Conservation (phyloP, 2,329 filamentous ascomycete species). For the Zymoseptoria ardabiliae region DNA sequence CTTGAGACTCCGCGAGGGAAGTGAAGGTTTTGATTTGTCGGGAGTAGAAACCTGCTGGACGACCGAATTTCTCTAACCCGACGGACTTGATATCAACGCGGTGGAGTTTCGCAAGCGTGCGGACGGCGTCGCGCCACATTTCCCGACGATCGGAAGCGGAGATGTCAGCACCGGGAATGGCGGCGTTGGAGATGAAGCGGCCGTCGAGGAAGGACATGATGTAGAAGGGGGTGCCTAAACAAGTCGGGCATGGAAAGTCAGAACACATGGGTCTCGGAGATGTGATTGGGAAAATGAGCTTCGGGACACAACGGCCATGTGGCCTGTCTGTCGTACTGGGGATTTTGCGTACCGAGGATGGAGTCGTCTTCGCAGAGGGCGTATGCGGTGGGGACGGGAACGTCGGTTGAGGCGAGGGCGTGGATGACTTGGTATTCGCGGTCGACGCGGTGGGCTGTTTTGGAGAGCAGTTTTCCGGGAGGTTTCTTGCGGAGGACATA, state of each 20-base stretch:
- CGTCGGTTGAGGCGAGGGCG: slow-evolving; percentile 69
- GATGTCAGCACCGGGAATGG: slow-evolving; percentile 58
- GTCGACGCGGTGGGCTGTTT: slow-evolving; percentile 93
- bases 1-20: slow-evolving; percentile 71
- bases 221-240: slow-evolving; percentile 92
- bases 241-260: too few relatives aligned
- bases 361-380: slow-evolving; percentile 75
- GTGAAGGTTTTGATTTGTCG: slow-evolving; percentile 79
- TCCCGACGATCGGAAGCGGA: slow-evolving; percentile 59
- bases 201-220: slow-evolving; percentile 95
- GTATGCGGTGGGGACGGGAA: slow-evolving; percentile 77
- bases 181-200: slow-evolving; percentile 83
- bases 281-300: too few relatives aligned
- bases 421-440: slow-evolving; percentile 88
- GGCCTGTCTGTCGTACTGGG: too few relatives aligned
- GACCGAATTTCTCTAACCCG: slow-evolving; percentile 67
- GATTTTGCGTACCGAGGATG: too few relatives aligned
- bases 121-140: slow-evolving; percentile 81
- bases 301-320: too few relatives aligned
- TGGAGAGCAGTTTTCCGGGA: slow-evolving; percentile 81
- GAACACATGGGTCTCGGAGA: too few relatives aligned
- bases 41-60: slow-evolving; percentile 68
- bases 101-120: slow-evolving; percentile 80
- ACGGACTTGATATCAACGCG: slow-evolving; percentile 59
- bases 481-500: slow-evolving; percentile 97